phyloP scores from a whole-genome alignment of 169 alveolate species.

The Plasmodium gonderi region DNA sequence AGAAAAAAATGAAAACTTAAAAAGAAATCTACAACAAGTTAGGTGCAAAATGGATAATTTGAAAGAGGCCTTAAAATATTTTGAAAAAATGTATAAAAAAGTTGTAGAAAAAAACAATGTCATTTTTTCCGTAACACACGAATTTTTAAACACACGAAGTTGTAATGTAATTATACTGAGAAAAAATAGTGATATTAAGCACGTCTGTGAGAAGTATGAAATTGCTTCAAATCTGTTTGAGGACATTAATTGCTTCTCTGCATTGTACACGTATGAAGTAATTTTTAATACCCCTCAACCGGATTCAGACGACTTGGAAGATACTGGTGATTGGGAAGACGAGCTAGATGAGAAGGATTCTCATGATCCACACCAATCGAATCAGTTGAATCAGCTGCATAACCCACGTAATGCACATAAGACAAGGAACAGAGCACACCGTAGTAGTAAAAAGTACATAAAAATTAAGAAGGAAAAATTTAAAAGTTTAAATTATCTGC shows the following conservation, averaged over 20 bases:
- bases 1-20: background rate
- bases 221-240: background rate
- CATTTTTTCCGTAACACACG: constrained; percentile 54
- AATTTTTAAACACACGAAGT: constrained; percentile 39
- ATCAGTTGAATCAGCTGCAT: no score
- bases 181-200: constrained; percentile 6
- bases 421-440: background rate
- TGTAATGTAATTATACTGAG: constrained; percentile 9
- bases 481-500: constrained; percentile 15
- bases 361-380: no score
- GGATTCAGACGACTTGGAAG: background rate
- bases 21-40: background rate
- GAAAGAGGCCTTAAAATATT: constrained; percentile 3
- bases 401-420: background rate
- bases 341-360: background rate
- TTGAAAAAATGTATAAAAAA: constrained; percentile 23
- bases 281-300: background rate
- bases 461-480: constrained; percentile 39
- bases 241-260: background rate
- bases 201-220: background rate
- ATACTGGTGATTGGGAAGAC: background rate
- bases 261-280: constrained; percentile 41
- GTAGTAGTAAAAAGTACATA: constrained; percentile 5
- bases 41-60: background rate
- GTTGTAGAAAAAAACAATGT: constrained; percentile 29